Conservation (phyloP, 441 rosid species). For the Corymbia calophylla region DNA sequence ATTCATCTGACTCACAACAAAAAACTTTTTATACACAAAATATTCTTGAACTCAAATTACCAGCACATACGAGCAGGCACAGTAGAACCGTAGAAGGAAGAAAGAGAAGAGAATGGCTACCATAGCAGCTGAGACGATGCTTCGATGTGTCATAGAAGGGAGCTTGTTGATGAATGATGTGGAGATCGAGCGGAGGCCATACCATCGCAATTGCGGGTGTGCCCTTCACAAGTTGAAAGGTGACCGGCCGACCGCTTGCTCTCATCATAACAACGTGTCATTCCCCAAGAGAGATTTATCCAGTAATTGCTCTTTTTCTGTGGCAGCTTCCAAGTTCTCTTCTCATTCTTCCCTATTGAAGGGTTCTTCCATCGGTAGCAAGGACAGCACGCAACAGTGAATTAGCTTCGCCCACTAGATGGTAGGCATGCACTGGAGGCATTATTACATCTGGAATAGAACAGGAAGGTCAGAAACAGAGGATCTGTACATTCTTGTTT, state of each 20-base stretch:
- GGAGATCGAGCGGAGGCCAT: background rate
- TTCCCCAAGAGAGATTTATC: background rate
- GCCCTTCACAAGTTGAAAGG: background rate
- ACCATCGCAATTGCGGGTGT: conserved; percentile 1
- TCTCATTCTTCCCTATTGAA: conserved; percentile 1
- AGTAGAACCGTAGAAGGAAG: background rate
- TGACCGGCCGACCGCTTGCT: background rate
- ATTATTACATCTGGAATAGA: background rate
- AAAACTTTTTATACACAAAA: background rate
- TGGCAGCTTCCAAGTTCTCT: background rate
- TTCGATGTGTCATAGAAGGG: background rate
- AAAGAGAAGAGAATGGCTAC: background rate
- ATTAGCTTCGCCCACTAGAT: background rate
- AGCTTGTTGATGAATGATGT: background rate
- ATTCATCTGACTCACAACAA: background rate
- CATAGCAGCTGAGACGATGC: background rate
- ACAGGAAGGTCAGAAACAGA: background rate
- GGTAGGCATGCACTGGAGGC: background rate
- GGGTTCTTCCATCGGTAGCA: background rate
- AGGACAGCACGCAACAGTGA: background rate
- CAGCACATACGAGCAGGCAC: too few relatives aligned
- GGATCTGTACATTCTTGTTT: background rate
- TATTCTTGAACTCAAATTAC: background rate
- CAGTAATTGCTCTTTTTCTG: background rate
- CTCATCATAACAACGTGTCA: background rate